These are phyloP conservation scores for Oenanthe sinensis DNA, from an alignment of 129 eudicot genomes.

Conservation along the genomic window DNA sequence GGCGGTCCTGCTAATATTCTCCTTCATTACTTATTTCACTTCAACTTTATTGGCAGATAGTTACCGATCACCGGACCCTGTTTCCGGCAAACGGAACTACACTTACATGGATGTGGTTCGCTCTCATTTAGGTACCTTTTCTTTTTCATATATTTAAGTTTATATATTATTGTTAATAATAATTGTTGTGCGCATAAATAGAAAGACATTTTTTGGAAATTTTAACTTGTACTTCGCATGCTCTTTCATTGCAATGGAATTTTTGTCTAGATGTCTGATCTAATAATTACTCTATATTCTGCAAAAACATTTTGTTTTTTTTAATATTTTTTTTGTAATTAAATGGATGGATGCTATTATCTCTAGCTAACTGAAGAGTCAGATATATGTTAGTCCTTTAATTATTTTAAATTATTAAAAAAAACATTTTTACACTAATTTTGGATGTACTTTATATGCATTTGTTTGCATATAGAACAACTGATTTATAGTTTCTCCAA, in stretches of 20 bases:
- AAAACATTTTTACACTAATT: too few species aligned
- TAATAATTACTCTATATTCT: too few species aligned
- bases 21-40: conserved; percentile 72
- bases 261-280: not conserved
- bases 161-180: too few species aligned
- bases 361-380: not conserved
- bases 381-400: not conserved
- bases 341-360: not conserved
- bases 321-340: not conserved
- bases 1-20: conserved; percentile 56
- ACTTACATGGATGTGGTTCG: conserved; percentile 79
- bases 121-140: conserved; percentile 48
- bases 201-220: not conserved
- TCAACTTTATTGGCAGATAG: conserved; percentile 68
- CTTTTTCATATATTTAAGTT: not conserved
- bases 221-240: not conserved
- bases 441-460: too few species aligned
- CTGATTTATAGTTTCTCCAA: too few species aligned
- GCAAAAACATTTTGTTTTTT: not conserved
- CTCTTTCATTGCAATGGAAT: not conserved
- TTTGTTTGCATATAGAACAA: too few species aligned
- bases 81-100: conserved; percentile 61
- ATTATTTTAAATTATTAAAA: too few species aligned
- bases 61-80: conserved; percentile 65
- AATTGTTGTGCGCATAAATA: not conserved